phyloP scores from a whole-genome alignment of 805 yeast genomes.

The Suhomyces vadensis region DNA sequence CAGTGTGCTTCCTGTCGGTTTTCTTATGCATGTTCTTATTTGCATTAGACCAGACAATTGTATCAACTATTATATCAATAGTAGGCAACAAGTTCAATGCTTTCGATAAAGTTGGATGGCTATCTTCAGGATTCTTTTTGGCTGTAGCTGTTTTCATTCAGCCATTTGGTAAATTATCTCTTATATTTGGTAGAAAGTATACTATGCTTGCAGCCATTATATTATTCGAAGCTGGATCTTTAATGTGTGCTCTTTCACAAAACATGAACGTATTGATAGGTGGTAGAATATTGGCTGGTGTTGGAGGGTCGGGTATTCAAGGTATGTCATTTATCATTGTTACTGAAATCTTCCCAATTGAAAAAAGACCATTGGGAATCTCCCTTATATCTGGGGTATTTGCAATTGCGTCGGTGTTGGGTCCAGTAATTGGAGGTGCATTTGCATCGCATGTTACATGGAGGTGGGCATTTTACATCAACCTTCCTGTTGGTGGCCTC shows the following conservation, averaged over 20 bases:
- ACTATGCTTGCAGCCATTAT: slow-evolving; percentile 26
- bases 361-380: slow-evolving; percentile 25
- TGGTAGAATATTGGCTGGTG: slow-evolving; percentile 40
- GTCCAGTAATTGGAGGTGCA: slow-evolving; percentile 28
- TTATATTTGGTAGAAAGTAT: slow-evolving; percentile 38
- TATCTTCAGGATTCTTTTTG: slow-evolving; percentile 37
- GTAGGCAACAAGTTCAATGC: slow-evolving; percentile 39
- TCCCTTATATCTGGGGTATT: slow-evolving; percentile 20
- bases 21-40: slow-evolving; percentile 34
- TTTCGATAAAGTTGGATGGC: slow-evolving; percentile 39
- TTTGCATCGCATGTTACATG: slow-evolving; percentile 25
- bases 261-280: slow-evolving; percentile 42
- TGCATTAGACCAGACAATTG: slow-evolving; percentile 43
- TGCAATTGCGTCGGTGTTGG: slow-evolving; percentile 27
- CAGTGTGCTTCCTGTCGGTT: slow-evolving; percentile 27
- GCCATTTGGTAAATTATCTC: slow-evolving; percentile 39
- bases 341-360: slow-evolving; percentile 33
- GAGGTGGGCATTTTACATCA: slow-evolving; percentile 32
- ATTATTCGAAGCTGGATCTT: slow-evolving; percentile 35
- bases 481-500: slow-evolving; percentile 25
- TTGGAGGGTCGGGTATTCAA: slow-evolving; percentile 41
- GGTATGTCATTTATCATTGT: slow-evolving; percentile 28
- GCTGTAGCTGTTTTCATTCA: slow-evolving; percentile 35
- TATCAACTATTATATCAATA: slow-evolving; percentile 33
- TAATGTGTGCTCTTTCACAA: slow-evolving; percentile 38